Base-by-base conservation (phyloP, 495 filamentous ascomycete genomes). In the Penicillium bialowiezense region DNA sequence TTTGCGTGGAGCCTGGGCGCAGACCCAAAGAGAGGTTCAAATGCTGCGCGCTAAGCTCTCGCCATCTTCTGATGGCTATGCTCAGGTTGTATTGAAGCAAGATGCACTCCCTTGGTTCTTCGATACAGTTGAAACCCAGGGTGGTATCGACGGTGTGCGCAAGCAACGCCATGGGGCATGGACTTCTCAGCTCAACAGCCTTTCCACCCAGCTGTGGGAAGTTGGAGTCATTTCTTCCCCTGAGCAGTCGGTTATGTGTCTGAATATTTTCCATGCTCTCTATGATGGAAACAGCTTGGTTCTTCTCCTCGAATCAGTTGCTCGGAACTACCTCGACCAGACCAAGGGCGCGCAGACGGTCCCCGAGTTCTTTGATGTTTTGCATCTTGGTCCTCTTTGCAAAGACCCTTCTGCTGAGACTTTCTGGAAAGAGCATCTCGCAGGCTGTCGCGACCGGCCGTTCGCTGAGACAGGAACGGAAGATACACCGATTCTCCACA, bases 281-380 rank as follows among this genome's bases (percentile, higher is more conserved):
- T 97, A 97, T 56, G 92, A 97, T 69, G 91, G 87, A 1, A 87
- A 80, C 56, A 92, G 89, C 44, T 74, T 95, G 21, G 62, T 76
- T 0, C 68, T 91, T 20, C 61, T 96, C 0, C 66, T 96, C 13
- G 67, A 75, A 5, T 66, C 74, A 18, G 71, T 91, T 24, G 67
- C 67, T 13, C 46, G 51, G 5, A 61, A 62, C 24, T 82, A 82
- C 43, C 37, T 55, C 3, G 26, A 36, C 12, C 37, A 48, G 8
- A 32, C 23, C 6, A 50, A 26, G 31, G 41, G 40, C 7, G 33
- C 17, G 1, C 18, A 52, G 8, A 7, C 38, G 12, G 42, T 48
- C n/a, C 52, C 57, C 3, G 51, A 64, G 2, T 72, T 80, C 47
- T 44, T 78, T 7, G 65, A 73, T 18, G 59, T 79, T 29, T 41